phyloP scores from a whole-genome alignment of 2,329 filamentous ascomycete species.

The Venturiaceae sp. region DNA sequence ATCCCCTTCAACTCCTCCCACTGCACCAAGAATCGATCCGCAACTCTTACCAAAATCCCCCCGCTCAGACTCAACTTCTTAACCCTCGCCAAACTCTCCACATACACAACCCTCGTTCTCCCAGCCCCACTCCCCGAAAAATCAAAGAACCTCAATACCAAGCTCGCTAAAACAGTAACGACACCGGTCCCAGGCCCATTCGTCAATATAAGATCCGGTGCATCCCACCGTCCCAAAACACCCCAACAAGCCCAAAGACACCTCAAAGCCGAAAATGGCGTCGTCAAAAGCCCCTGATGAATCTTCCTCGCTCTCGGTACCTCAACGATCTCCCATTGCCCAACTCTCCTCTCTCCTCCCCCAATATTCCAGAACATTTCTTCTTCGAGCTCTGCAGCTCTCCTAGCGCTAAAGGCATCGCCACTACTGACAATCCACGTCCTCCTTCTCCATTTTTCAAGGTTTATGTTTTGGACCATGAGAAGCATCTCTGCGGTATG shows the following conservation, averaged over 20 bases:
- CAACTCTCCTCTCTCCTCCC: constrained; percentile 9
- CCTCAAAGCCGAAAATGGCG: constrained; percentile 56
- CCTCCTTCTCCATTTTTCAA: constrained; percentile 33
- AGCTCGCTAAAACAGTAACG: constrained; percentile 54
- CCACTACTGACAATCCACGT: constrained; percentile 75
- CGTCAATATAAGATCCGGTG: constrained; percentile 69
- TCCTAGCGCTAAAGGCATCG: constrained; percentile 55
- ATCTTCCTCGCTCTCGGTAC: constrained; percentile 72
- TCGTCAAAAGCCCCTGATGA: constrained; percentile 68
- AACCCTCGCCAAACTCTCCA: constrained; percentile 89
- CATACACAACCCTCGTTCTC: constrained; percentile 63
- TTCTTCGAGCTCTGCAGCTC: not conserved
- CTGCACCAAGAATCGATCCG: constrained; percentile 76
- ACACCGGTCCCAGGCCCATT: constrained; percentile 88
- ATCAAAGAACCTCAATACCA: constrained; percentile 41
- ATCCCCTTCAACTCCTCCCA: constrained; percentile 53
- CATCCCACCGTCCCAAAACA: constrained; percentile 21
- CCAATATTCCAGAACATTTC: not conserved
- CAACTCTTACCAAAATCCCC: constrained; percentile 59
- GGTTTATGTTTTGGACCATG: constrained; percentile 56
- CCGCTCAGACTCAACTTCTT: constrained; percentile 77
- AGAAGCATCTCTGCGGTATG: constrained; percentile 93
- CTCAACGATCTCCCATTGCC: constrained; percentile 51
- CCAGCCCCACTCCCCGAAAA: constrained; percentile 22
- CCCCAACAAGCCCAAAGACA: constrained; percentile 56